These are phyloP conservation scores for Soucietia sequanensis DNA, from an alignment of 805 yeast genomes.

Conservation along the genomic window DNA sequence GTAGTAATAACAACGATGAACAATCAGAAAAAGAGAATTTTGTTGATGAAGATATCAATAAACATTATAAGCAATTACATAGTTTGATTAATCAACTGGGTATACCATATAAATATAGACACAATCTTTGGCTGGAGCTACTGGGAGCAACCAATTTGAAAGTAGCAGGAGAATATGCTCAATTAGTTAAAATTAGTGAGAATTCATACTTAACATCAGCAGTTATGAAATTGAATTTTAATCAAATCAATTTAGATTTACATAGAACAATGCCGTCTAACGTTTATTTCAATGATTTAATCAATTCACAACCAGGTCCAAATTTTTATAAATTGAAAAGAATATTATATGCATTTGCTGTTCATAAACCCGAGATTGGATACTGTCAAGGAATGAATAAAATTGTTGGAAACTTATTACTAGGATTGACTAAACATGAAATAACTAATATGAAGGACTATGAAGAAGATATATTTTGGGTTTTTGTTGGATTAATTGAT, in stretches of 20 bases:
- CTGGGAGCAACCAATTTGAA: slow-evolving; percentile 45
- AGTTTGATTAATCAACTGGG: slow-evolving; percentile 42
- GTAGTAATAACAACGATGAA: neutral
- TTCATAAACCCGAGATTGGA: slow-evolving; percentile 48
- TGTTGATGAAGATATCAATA: neutral
- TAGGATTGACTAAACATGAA: slow-evolving; percentile 31
- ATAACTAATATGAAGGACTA: slow-evolving; percentile 5
- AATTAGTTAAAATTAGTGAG: slow-evolving; percentile 18
- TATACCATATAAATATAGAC: slow-evolving; percentile 47
- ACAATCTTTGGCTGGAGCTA: slow-evolving; percentile 53
- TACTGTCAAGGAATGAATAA: slow-evolving; percentile 64
- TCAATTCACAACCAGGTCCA: slow-evolving; percentile 49
- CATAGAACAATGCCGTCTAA: slow-evolving; percentile 57
- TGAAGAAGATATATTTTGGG: slow-evolving; percentile 56
- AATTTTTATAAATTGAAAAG: slow-evolving; percentile 47
- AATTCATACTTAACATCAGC: slow-evolving; percentile 7
- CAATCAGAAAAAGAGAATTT: neutral
- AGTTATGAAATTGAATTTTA: slow-evolving; percentile 35
- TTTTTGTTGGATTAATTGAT: slow-evolving; percentile 47
- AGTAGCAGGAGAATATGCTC: slow-evolving; percentile 48
- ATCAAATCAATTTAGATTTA: slow-evolving; percentile 53
- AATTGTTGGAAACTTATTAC: slow-evolving; percentile 50
- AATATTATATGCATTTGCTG: slow-evolving; percentile 49
- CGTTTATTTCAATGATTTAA: slow-evolving; percentile 41
- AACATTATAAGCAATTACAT: slow-evolving; percentile 19